These are phyloP conservation scores for Silene coronaria DNA, from an alignment of 179 eudicot species.

Conservation along the genomic window DNA sequence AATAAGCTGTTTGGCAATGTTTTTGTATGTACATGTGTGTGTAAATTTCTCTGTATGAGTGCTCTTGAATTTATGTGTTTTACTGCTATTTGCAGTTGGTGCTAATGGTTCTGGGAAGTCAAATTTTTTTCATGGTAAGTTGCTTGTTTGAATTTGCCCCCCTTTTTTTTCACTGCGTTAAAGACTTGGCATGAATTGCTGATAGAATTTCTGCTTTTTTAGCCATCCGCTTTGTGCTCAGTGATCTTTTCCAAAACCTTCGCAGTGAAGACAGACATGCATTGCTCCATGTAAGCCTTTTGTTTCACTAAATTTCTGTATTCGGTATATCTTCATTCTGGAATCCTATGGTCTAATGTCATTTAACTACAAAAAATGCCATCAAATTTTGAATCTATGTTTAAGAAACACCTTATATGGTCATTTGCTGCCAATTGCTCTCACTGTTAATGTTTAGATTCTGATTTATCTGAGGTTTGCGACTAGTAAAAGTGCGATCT, in stretches of 20 bases:
- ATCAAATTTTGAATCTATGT: not conserved
- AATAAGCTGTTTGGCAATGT: not conserved
- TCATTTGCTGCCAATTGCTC: not conserved
- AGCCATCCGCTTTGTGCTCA: slow-evolving; percentile 98
- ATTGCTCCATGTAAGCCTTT: slow-evolving; percentile 75
- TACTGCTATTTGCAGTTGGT: slow-evolving; percentile 62
- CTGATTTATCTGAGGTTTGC: not conserved
- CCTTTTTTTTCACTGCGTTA: not conserved
- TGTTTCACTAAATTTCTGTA: slow-evolving; percentile 4
- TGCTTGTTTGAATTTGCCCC: not conserved
- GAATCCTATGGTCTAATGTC: not conserved
- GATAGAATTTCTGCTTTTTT: slow-evolving; percentile 17
- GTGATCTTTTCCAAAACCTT: slow-evolving; percentile 92
- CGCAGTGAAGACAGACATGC: slow-evolving; percentile 87
- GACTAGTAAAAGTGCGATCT: not conserved
- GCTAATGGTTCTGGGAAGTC: slow-evolving; percentile 99
- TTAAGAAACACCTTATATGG: not conserved
- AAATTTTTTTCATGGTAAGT: slow-evolving; percentile 89
- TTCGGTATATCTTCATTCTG: not conserved
- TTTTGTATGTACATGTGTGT: slow-evolving; percentile 6
- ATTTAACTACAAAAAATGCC: not conserved
- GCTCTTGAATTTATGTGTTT: slow-evolving; percentile 6
- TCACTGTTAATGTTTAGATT: not conserved
- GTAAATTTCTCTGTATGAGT: slow-evolving; percentile 6
- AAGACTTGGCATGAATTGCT: slow-evolving; percentile 1